Evolutionary conservation across 2,329 filamentous ascomycete genomes (phyloP).

Genomic region (Dissoconium aciculare): DNA sequence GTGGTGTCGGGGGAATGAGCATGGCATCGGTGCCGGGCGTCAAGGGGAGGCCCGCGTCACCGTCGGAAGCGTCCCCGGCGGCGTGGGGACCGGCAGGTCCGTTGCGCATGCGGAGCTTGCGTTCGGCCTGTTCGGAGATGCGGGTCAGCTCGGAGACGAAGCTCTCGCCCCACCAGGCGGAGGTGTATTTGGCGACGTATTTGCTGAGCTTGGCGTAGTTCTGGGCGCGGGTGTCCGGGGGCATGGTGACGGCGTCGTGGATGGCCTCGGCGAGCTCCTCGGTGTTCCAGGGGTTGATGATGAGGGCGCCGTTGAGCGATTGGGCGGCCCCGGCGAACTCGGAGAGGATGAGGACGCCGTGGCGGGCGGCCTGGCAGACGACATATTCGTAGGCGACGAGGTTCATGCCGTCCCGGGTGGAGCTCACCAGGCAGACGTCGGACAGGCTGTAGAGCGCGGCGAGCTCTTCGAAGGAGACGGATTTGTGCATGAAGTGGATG

Average conservation of each 20-base stretch:
- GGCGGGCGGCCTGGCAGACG: conserved; percentile 74
- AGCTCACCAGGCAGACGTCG: conserved; percentile 83
- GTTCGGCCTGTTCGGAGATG: conserved; percentile 39
- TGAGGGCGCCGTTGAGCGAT: conserved; percentile 79
- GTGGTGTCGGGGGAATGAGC: too few species aligned
- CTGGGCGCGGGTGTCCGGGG: conserved; percentile 65
- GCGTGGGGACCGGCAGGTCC: too few species aligned
- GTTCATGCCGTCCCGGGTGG: conserved; percentile 98
- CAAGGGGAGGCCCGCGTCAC: too few species aligned
- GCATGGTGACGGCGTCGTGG: conserved; percentile 94
- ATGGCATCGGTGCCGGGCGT: too few species aligned
- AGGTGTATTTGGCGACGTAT: conserved; percentile 94
- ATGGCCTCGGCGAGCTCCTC: conserved; percentile 88
- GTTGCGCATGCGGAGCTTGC: too few species aligned
- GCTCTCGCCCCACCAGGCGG: conserved; percentile 88
- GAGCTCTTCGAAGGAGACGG: conserved; percentile 84
- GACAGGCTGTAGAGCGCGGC: conserved; percentile 86
- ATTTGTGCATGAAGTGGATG: conserved; percentile 96
- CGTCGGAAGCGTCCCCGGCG: too few species aligned
- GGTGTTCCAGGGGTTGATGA: conserved; percentile 98
- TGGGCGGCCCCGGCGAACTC: conserved; percentile 95
- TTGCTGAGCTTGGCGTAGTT: conserved; percentile 88
- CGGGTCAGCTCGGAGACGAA: conserved; percentile 71
- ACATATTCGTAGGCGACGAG: conserved; percentile 98
- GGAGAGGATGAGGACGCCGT: conserved; percentile 87